Evolutionary conservation across 2,329 filamentous ascomycete species (phyloP), one percentile per base, ranked within the genome.

Genomic region (Neocatenulostroma microsporum): DNA sequence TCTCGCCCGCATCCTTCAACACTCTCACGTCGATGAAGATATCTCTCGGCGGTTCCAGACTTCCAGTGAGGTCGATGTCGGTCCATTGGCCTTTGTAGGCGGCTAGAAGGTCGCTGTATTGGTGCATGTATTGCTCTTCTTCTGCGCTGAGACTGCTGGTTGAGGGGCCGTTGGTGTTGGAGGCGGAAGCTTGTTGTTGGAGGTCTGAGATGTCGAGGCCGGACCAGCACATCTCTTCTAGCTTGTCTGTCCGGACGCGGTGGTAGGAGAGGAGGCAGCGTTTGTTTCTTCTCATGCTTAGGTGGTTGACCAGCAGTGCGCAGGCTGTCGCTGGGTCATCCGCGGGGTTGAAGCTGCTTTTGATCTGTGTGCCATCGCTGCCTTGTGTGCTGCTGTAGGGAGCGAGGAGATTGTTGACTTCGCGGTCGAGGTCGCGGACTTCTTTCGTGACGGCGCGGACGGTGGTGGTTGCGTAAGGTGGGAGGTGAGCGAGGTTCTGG

Each of bases 71-170:
- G 62, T 98, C 91, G 48, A 98, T 83, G 58, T 98, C 91, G 14
- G 89, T 96, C 89, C 89, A 98, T 55, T 94, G 87, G 1, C 91
- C 91, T 61, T 98, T 98, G 63, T 93, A 95, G 2, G 87, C 85
- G n/a, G 89, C 86, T 37, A 98, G 67, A 48, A 98, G 69, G 54
- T 98, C 88, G 47, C 82, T 81, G 57, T 95, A 98, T 55, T 88
- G 82, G 42, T 89, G 74, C 39, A 94, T 84, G 56, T 95, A 98
- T 52, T 96, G 91, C 61, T 95, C 88, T 61, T 98, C 91, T 58
- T 96, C 89, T 0, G 91, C 88, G 53, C 87, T 94, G 41, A 96
- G 67, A 53, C 50, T 56, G 34, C 44, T 53, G 9, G 46, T 47
- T 7, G 44, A 14, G 3, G 27, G 30, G 12, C 19, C 27, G 17